Percentiles rank a stretch among this genome's conserved stretches.
Evolutionary conservation across 768 basidiomycete genomes (phyloP).

Genomic region (Zangia roseola): DNA sequence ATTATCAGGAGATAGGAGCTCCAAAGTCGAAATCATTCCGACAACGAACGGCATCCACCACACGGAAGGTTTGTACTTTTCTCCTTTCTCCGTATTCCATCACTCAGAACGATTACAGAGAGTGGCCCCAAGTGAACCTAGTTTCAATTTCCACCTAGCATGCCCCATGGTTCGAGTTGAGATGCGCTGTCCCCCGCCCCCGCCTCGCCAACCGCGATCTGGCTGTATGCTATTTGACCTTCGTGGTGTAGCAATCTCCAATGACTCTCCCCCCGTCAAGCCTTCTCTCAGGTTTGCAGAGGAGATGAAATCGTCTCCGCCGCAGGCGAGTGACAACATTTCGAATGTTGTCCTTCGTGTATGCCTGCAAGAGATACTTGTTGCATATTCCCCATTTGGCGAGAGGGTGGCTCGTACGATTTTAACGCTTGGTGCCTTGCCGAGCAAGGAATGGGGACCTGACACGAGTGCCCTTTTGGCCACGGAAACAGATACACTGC

Average conservation of each 20-base stretch:
- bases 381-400: conserved; percentile 46
- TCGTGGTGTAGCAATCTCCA: conserved; percentile 46
- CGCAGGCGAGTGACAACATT: conserved; percentile 1
- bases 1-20: conserved; percentile 35
- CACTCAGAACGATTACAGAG: conserved; percentile 13
- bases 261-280: conserved; percentile 20
- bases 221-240: conserved; percentile 69
- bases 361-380: conserved; percentile 44
- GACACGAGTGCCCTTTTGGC: conserved; percentile 24
- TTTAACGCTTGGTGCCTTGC: conserved; percentile 50
- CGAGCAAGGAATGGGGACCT: conserved; percentile 16
- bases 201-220: conserved; percentile 49
- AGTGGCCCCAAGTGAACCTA: conserved; percentile 1
- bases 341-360: conserved; percentile 34
- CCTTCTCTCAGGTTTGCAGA: conserved; percentile 31
- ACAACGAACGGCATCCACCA: conserved; percentile 2
- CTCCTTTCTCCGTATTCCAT: not conserved
- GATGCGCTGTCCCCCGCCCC: conserved; percentile 63
- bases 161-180: conserved; percentile 65
- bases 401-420: conserved; percentile 43
- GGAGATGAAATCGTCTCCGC: conserved; percentile 5
- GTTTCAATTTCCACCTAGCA: conserved; percentile 34
- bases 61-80: conserved; percentile 17
- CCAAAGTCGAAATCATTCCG: conserved; percentile 5
- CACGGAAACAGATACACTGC: conserved; percentile 18